Conservation (phyloP, 2,329 filamentous ascomycete genomes). For the Stemphylium vesicarium region DNA sequence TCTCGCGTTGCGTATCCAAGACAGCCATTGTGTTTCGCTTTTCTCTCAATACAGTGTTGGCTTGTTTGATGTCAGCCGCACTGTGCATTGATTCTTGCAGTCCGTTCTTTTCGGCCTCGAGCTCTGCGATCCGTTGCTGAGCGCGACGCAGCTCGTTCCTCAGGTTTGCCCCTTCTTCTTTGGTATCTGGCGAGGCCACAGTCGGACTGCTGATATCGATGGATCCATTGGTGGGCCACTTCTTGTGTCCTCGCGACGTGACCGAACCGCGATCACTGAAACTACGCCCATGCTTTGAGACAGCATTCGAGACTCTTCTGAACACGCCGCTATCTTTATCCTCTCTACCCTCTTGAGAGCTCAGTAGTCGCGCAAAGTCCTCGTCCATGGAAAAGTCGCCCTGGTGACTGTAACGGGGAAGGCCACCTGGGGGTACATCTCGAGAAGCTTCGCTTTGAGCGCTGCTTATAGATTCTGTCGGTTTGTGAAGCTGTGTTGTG, state of each 20-base stretch:
- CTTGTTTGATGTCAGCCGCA: constrained; percentile 69
- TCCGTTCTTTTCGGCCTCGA: constrained; percentile 76
- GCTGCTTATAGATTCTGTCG: constrained; percentile 54
- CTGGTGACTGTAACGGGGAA: constrained; percentile 68
- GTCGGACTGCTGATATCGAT: constrained; percentile 73
- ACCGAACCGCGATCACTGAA: constrained; percentile 68
- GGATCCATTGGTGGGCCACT: constrained; percentile 52
- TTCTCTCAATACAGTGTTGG: constrained; percentile 87
- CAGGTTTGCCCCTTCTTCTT: constrained; percentile 53
- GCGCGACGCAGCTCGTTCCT: constrained; percentile 80
- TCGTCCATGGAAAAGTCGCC: constrained; percentile 94
- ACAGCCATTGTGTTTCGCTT: constrained; percentile 96
- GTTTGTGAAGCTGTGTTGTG: constrained; percentile 47
- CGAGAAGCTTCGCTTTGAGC: constrained; percentile 50
- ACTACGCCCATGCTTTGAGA: constrained; percentile 83
- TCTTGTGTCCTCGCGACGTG: constrained; percentile 45
- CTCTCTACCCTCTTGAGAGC: constrained; percentile 67
- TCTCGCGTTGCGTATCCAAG: constrained; percentile 91
- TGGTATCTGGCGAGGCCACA: constrained; percentile 61
- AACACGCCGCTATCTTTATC: constrained; percentile 63
- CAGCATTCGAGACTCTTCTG: constrained; percentile 88
- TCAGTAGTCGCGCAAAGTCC: constrained; percentile 89
- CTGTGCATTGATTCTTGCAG: constrained; percentile 62
- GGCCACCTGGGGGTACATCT: constrained; percentile 28
- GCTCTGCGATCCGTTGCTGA: constrained; percentile 83